Base-by-base conservation (phyloP, 2,329 filamentous ascomycete species). In the Nothophaeocryptopus gaeumannii region DNA sequence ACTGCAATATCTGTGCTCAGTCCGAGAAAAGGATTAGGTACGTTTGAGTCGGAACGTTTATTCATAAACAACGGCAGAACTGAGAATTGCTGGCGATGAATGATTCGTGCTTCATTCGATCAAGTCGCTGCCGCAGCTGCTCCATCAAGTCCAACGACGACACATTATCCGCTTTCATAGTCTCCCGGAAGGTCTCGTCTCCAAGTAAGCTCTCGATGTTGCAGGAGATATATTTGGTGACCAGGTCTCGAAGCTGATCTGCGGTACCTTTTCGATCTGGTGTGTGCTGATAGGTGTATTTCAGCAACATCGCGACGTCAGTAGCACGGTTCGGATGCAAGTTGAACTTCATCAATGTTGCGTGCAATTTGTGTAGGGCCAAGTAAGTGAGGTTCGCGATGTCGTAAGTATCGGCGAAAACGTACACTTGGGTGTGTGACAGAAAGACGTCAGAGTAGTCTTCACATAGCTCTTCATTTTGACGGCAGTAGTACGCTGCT, bases 401-500 rank as follows among this genome's bases (percentile, higher is more conserved):
- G 20, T 50, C 46, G 42, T 53, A 50, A 1, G 10, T 15, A 30
- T 42, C 15, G 5, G 53, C 50, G 12, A 55, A 53, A 5, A 37
- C 36, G 31, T 55, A 40, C 5, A 55, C 26, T 3, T 14, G 39
- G 2, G 53, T 50, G 13, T 53, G 50, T 10, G 40, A 46, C 5
- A 55, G 40, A 13, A 50, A 47, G n/a, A 53, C 48, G 10, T 40
- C 31, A 5, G 36, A 39, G 35, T 51, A 51, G 31, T 47, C 48
- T 37, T 53, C 46, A 26, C 20, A 38, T 8, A 34, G 12, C 15
- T 38, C 38, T 30, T 38, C n/a, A 16, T 52, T 52, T 1, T 29
- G 13, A 29, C 33, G 9, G 5, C 26, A 20, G 10, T 9, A 29
- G 34, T 51, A 37, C 8, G 20, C 13, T 2, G 20, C 85, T 16